Base-by-base conservation (phyloP, 2,329 filamentous ascomycete genomes). In the Knoxdaviesia capensis region DNA sequence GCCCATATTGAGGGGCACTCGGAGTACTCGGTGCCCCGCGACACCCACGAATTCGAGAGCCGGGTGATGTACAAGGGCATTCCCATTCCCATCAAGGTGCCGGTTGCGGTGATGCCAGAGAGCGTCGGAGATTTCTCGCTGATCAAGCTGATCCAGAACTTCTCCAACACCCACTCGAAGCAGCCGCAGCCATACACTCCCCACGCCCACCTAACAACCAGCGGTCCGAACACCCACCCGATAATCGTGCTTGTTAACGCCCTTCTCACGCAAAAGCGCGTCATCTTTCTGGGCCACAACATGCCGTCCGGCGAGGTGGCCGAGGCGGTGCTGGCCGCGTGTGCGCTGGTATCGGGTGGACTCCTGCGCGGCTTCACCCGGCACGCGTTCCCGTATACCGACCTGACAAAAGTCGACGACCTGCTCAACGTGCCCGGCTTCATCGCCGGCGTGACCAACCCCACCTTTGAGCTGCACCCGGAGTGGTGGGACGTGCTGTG, bases 401-500 rank as follows among this genome's bases (percentile, higher is more conserved):
- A 98, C 61, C 68, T 98, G 37, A 94, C 86, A 48, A 98, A 98
- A 61, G 87, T 98, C 45, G 90, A 98, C 50, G 90, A 96, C 55
- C 70, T 98, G 7, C 69, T 98, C 39, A 88, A 92, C 52, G 90
- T 98, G 0, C 88, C 90, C 6, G 90, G 90, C 2, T 98, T 98
- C 59, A 94, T 98, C 51, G 90, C 90, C 3, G 90, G 90, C 44
- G 90, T 98, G 36, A 98, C 88, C 1, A 98, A 98, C 54, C 90
- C 90, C 5, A 88, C 86, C 0, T 98, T 98, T 56, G 86, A 88
- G 47, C 76, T 86, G 53, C 88, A 96, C 53, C 83, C 82, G 0
- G 87, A 94, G 56, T 98, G 90, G 90, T 98, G 90, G 90, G 90
- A 98, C 59, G 62, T 98, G 7, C 68, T 98, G 8, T 98, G 90